These are phyloP conservation scores for Aureobasidium sp. DNA, from an alignment of 2,329 filamentous ascomycete species.

Conservation along the genomic window DNA sequence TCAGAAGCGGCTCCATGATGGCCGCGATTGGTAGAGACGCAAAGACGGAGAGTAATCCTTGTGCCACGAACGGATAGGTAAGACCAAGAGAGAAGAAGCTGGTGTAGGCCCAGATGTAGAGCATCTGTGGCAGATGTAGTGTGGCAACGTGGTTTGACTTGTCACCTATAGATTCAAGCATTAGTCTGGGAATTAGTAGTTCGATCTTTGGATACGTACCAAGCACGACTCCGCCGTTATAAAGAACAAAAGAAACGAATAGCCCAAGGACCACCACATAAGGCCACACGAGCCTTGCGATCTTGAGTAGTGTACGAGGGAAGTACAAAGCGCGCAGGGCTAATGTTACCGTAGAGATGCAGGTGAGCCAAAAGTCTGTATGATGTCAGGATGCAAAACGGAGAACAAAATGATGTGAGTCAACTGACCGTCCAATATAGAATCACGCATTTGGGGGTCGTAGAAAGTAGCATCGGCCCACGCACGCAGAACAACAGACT, in stretches of 20 bases:
- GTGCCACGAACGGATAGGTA: constrained; percentile 50
- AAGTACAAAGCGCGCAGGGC: neutral
- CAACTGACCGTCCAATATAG: constrained; percentile 41
- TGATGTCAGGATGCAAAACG: constrained; percentile 7
- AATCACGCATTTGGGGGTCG: constrained; percentile 43
- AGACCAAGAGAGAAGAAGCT: constrained; percentile 84
- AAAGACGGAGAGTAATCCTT: constrained; percentile 23
- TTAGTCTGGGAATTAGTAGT: constrained; percentile 22
- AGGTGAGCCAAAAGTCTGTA: constrained; percentile 22
- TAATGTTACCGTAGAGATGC: constrained; percentile 6
- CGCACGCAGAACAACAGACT: constrained; percentile 25
- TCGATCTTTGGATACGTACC: constrained; percentile 45
- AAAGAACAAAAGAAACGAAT: constrained; percentile 70
- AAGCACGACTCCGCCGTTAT: constrained; percentile 88
- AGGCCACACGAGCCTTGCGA: constrained; percentile 28
- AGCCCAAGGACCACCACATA: constrained; percentile 56
- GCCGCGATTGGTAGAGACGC: constrained; percentile 22
- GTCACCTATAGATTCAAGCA: constrained; percentile 54
- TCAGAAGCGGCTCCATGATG: constrained; percentile 25
- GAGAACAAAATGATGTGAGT: neutral
- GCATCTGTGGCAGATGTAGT: constrained; percentile 82
- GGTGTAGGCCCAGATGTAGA: constrained; percentile 90
- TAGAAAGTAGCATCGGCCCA: constrained; percentile 41
- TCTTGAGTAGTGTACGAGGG: neutral
- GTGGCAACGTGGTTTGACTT: constrained; percentile 91